These are phyloP conservation scores for Coniella vitis DNA, from an alignment of 2,329 filamentous ascomycete species.

Conservation along the genomic window DNA sequence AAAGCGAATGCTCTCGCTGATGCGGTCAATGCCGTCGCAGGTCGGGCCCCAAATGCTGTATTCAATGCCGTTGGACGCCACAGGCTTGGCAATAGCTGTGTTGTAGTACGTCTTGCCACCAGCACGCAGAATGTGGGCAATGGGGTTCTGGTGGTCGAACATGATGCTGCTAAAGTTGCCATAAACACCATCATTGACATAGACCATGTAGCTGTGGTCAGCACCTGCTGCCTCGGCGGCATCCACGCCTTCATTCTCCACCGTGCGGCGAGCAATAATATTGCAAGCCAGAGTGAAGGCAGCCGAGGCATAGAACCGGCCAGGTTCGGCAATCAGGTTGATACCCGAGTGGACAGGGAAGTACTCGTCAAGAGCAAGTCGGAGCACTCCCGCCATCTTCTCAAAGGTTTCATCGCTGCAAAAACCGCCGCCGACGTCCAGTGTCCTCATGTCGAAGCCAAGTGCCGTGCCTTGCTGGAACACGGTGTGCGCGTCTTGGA, in stretches of 20 bases:
- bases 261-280: constrained; percentile 88
- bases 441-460: constrained; percentile 75
- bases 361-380: constrained; percentile 74
- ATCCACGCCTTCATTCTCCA: constrained; percentile 57
- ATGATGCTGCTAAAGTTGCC: constrained; percentile 99
- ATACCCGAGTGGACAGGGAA: constrained; percentile 69
- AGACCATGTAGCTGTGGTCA: constrained; percentile 84
- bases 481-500: constrained; percentile 78
- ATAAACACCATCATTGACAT: constrained; percentile 95
- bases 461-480: constrained; percentile 76
- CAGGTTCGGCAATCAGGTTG: constrained; percentile 89
- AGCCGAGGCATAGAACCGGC: constrained; percentile 88
- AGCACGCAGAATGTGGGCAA: constrained; percentile 70
- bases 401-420: constrained; percentile 79
- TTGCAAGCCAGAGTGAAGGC: constrained; percentile 95
- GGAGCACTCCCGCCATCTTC: constrained; percentile 75
- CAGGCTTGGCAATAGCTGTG: constrained; percentile 41
- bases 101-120: constrained; percentile 53
- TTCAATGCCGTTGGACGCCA: constrained; percentile 46
- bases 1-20: constrained; percentile 74
- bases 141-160: constrained; percentile 93
- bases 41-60: constrained; percentile 99
- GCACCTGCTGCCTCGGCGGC: constrained; percentile 43
- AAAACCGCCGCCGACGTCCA: constrained; percentile 94
- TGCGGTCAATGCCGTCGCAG: constrained; percentile 95